Base-by-base conservation (phyloP, 257 asterid species). In the Prunella vulgaris region DNA sequence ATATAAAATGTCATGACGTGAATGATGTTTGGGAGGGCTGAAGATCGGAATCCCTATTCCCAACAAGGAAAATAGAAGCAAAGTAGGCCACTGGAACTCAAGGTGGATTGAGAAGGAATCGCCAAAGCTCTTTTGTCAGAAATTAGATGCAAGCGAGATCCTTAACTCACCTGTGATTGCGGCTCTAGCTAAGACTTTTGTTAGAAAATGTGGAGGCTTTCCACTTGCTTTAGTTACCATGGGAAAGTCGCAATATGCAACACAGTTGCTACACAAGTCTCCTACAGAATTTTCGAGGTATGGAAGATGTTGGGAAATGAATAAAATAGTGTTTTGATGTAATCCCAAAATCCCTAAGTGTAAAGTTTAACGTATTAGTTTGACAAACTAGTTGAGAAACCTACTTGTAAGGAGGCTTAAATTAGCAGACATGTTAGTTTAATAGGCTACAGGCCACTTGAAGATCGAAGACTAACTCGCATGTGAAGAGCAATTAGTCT, bases 281-380 rank as follows among this genome's bases (percentile, higher is more conserved):
- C 88, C 88, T n/a, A 68, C 81, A 10, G 79, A 78, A 64, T 68
- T n/a, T 83, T 60, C 76, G 84, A 59, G 88, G 88, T 27, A 83
- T 83, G 88, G 82, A 78, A 60, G 80, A 83, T 70, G 80, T 83
- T 68, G n/a, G n/a, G n/a, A n/a, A n/a, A n/a, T n/a, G n/a, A n/a
- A n/a, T n/a, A n/a, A n/a, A n/a, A n/a, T n/a, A n/a, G n/a, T n/a
- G n/a, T n/a, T n/a, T n/a, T n/a, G n/a, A n/a, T n/a, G n/a, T n/a
- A n/a, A n/a, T n/a, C n/a, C n/a, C n/a, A n/a, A n/a, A n/a, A n/a
- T n/a, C n/a, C n/a, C n/a, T n/a, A n/a, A n/a, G n/a, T n/a, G n/a
- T n/a, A n/a, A n/a, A n/a, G n/a, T n/a, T n/a, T n/a, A n/a, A n/a
- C n/a, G n/a, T n/a, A n/a, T n/a, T n/a, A n/a, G n/a, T n/a, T n/a